Percentiles rank a stretch among this genome's conserved stretches.
These are phyloP conservation scores for Leucocoprinus birnbaumii DNA, from an alignment of 768 basidiomycete genomes.

Conservation along the genomic window DNA sequence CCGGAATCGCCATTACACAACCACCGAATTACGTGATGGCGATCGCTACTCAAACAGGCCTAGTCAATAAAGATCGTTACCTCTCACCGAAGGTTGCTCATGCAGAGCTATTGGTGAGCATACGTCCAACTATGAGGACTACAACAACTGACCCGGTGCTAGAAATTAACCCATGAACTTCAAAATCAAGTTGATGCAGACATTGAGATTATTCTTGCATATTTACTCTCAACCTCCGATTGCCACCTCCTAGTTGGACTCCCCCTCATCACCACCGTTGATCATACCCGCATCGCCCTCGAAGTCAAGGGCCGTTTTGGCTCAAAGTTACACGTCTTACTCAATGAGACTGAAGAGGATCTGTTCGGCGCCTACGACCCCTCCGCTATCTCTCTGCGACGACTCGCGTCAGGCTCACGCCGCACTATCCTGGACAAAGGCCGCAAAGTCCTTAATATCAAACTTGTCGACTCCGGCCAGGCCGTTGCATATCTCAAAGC, in stretches of 20 bases:
- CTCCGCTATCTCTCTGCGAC: constrained; percentile 25
- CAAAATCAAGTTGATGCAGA: neutral
- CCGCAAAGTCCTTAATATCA: constrained; percentile 28
- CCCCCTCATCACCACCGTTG: constrained; percentile 31
- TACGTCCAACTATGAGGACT: neutral
- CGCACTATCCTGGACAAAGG: constrained; percentile 20
- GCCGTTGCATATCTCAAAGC: constrained; percentile 27
- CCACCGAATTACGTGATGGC: constrained; percentile 32
- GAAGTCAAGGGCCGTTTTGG: constrained; percentile 10
- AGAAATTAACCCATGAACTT: neutral
- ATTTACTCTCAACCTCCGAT: constrained; percentile 31
- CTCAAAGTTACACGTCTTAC: constrained; percentile 19
- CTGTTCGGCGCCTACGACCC: constrained; percentile 27
- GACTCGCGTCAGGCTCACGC: constrained; percentile 22
- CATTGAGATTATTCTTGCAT: constrained; percentile 21
- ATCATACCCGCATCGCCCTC: constrained; percentile 15
- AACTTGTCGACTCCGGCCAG: constrained; percentile 19
- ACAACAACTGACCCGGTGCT: neutral
- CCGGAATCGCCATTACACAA: constrained; percentile 32
- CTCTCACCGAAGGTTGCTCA: constrained; percentile 27
- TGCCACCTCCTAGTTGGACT: constrained; percentile 31
- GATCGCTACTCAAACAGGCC: constrained; percentile 17
- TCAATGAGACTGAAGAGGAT: constrained; percentile 25
- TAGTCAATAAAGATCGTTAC: constrained; percentile 12
- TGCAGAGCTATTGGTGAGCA: constrained; percentile 26